These are phyloP conservation scores for Populus hybrid DNA, from an alignment of 441 rosid species.

Conservation along the genomic window DNA sequence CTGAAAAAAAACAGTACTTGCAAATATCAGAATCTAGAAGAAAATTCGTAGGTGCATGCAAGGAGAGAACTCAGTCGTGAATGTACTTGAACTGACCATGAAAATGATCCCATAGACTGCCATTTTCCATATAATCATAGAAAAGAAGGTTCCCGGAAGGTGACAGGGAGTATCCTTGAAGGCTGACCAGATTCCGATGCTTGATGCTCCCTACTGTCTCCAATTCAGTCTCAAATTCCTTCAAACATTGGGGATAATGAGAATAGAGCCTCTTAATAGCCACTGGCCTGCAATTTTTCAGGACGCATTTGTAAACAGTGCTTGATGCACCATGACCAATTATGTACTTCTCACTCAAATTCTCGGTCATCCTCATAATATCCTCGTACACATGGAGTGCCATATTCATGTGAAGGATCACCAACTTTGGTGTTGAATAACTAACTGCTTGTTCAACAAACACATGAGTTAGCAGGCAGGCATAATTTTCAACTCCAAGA, in stretches of 20 bases:
- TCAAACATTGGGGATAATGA: constrained; percentile 74
- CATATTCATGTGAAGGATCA: constrained; percentile 96
- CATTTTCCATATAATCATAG: constrained; percentile 97
- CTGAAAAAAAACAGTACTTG: constrained; percentile 33
- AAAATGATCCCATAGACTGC: constrained; percentile 97
- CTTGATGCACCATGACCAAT: constrained; percentile 93
- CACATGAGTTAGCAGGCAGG: constrained; percentile 15
- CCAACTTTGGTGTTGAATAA: constrained; percentile 73
- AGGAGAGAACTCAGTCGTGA: background rate
- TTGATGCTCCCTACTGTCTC: constrained; percentile 88
- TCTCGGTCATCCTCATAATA: constrained; percentile 98
- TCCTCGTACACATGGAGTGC: constrained; percentile 97
- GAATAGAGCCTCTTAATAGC: constrained; percentile 93
- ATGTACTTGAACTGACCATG: constrained; percentile 52
- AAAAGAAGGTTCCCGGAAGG: constrained; percentile 83
- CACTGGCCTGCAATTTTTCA: constrained; percentile 92
- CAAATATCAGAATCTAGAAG: constrained; percentile 1
- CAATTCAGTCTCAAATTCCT: constrained; percentile 92
- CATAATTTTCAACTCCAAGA: constrained; percentile 4
- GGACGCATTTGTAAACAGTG: constrained; percentile 90
- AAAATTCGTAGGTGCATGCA: background rate
- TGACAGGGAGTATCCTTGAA: constrained; percentile 89
- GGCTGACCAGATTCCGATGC: constrained; percentile 88
- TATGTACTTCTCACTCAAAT: constrained; percentile 83
- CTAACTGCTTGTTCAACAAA: constrained; percentile 44